Base-by-base conservation (phyloP, 768 basidiomycete genomes). In the Suillus alpinus region DNA sequence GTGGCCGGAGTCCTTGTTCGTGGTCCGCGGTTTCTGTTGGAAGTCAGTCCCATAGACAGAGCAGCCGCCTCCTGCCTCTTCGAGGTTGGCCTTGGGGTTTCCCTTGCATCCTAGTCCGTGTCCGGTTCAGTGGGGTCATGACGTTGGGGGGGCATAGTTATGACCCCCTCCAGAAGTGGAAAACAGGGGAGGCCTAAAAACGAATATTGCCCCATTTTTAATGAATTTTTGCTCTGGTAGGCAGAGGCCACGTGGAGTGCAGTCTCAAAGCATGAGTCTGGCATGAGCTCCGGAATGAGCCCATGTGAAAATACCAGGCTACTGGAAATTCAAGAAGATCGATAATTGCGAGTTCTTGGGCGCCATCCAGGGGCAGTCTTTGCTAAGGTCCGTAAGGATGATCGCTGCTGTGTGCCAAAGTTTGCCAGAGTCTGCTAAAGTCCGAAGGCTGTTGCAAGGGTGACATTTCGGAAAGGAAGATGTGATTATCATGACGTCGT, bases 401-500 rank as follows among this genome's bases (percentile, higher is more conserved):
- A 18, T 18, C 18, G 36, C 6, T 18, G 53, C 26, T 39, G 26
- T 26, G 9, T 18, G 37, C 16, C 23, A 50, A 31, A n/a, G 9
- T 29, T 16, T 29, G 13, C 47, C 47, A 49, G 31, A 49, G 49
- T 50, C 46, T 26, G 52, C 26, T 3, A 26, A 53, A 53, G 36
- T 20, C 44, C 44, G 23, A 46, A 46, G 44, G 44, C 44, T 46
- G 44, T 55, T 39, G 20, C 34, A 37, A 53, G 52, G 36, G 14
- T 14, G 20, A 26, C 23, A 12, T 55, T 44, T 44, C 53, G 53
- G 9, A 53, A 37, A 16, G n/a, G 34, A 36, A 53, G 34, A 6
- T 53, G 52, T 55, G 36, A 55, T 55, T 26, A 39, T 37, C 53
- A 55, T 39, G 53, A 53, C 31, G 49, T 37, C 52, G 41, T 43